Evolutionary conservation across 2,329 filamentous ascomycete genomes (phyloP).

Genomic region (Boeremia exigua): DNA sequence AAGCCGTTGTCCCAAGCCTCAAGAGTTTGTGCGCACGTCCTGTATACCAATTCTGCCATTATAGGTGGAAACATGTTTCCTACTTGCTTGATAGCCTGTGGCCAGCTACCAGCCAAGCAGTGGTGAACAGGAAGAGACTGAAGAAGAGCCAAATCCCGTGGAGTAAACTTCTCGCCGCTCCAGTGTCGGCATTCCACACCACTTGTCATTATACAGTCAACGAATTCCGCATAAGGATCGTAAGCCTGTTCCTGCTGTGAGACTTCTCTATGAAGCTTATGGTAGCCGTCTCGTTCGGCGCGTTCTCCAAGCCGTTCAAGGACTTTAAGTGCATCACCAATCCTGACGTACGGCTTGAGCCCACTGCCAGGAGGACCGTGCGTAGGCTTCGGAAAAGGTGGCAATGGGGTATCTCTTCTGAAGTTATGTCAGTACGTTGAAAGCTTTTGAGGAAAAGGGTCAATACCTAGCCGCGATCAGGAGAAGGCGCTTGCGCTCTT

Average conservation of each 20-base stretch:
- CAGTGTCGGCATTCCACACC: not conserved
- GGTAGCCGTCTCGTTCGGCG: slow-evolving; percentile 18
- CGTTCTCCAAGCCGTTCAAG: not conserved
- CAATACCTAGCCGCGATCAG: slow-evolving; percentile 36
- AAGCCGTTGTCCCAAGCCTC: slow-evolving; percentile 36
- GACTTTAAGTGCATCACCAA: slow-evolving; percentile 28
- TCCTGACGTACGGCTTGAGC: slow-evolving; percentile 24
- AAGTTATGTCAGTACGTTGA: slow-evolving; percentile 8
- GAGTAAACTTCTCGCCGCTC: not conserved
- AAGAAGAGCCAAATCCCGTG: slow-evolving; percentile 22
- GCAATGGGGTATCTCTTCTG: slow-evolving; percentile 33
- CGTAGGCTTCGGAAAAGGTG: slow-evolving; percentile 36
- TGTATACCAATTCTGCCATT: slow-evolving; percentile 7
- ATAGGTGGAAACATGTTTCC: slow-evolving; percentile 21
- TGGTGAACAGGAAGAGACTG: slow-evolving; percentile 24
- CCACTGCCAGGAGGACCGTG: slow-evolving; percentile 31
- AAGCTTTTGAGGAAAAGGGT: too few relatives aligned
- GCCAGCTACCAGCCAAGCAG: slow-evolving; percentile 17
- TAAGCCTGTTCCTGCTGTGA: not conserved
- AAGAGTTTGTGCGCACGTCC: slow-evolving; percentile 9
- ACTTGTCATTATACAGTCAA: not conserved
- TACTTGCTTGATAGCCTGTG: slow-evolving; percentile 23
- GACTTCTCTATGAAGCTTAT: slow-evolving; percentile 16
- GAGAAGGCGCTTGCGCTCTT: slow-evolving; percentile 34
- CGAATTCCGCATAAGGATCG: not conserved